Base-by-base conservation (phyloP, 176 grass and related monocot genomes). In the Rhynchospora tenuis region DNA sequence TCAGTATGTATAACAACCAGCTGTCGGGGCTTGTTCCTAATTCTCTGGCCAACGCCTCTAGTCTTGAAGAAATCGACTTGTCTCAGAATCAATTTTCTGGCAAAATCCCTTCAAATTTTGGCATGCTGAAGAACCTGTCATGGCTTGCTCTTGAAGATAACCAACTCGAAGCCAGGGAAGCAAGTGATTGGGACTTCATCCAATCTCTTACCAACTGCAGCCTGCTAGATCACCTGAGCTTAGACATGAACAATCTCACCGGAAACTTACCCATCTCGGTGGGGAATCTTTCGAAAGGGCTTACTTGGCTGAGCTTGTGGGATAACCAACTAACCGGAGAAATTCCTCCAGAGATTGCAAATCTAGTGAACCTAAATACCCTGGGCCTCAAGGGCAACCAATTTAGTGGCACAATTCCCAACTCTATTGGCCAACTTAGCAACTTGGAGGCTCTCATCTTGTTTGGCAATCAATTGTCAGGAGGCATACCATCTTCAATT, bases 31-130 rank as follows among this genome's bases (percentile, higher is more conserved):
- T 46, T 79, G 84, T 97, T 67, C 92, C 92, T 45, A 67, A 59
- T 7, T 88, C 90, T 84, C 83, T 97, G 43, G 92, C 90, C 7
- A 50, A 33, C 12, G 88, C 90, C 15, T 46, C 60, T 16, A 80
- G 68, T 81, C 94, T 97, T 2, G 86, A 87, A 27, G 87, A 90
- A 5, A 54, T 97, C 59, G 90, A 94, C 78, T 11, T 97, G 44
- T 94, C 94, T 0, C 84, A 88, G 69, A 97, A 97, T 71, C 88
- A 45, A 17, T 86, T 97, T 83, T 48, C 83, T 50, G 94, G 94
- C 15, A 92, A 94, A 88, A 92, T 97, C 76, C 94, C 94, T 57
- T 23, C 70, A n/a, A 97, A 79, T 85, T 91, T 97, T 75, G 74
- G 88, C 50, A 79, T 90, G 62, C 94, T 97, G 81, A 89, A 90